These are phyloP conservation scores for Paragyromitra xinjiangensis DNA, from an alignment of 495 filamentous ascomycete genomes.

Conservation along the genomic window DNA sequence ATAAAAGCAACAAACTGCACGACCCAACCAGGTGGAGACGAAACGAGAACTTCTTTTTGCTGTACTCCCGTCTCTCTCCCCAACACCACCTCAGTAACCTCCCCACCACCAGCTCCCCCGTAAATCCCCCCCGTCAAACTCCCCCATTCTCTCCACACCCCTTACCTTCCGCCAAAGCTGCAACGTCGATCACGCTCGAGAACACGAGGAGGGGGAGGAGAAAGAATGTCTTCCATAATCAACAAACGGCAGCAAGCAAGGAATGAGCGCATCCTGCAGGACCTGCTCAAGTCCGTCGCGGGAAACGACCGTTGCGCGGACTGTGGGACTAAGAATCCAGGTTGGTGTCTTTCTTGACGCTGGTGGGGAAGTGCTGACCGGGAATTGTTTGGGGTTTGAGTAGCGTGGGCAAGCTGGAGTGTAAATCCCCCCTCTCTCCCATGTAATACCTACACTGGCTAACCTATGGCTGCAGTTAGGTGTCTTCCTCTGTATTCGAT, in stretches of 20 bases:
- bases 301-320: constrained; percentile 97
- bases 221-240: constrained; percentile 59
- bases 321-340: constrained; percentile 89
- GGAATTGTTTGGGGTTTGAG: constrained; percentile 43
- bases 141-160: constrained; percentile 39
- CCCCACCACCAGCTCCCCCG: background rate
- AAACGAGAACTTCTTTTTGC: constrained; percentile 18
- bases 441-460: constrained; percentile 5
- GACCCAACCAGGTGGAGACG: constrained; percentile 43
- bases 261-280: constrained; percentile 90
- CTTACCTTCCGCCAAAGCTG: constrained; percentile 28
- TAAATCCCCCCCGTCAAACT: constrained; percentile 6
- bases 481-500: constrained; percentile 97
- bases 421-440: constrained; percentile 66
- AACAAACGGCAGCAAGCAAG: constrained; percentile 97
- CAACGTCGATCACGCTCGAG: constrained; percentile 12
- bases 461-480: constrained; percentile 71
- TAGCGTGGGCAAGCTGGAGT: constrained; percentile 99
- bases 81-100: constrained; percentile 29
- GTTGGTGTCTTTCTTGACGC: constrained; percentile 62
- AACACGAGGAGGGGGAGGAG: constrained; percentile 27
- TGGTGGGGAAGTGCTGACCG: constrained; percentile 53
- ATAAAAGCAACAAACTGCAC: background rate
- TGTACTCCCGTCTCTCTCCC: background rate
- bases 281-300: constrained; percentile 83